Conservation (phyloP, 2,329 filamentous ascomycete genomes). For the Xylogone sp. region DNA sequence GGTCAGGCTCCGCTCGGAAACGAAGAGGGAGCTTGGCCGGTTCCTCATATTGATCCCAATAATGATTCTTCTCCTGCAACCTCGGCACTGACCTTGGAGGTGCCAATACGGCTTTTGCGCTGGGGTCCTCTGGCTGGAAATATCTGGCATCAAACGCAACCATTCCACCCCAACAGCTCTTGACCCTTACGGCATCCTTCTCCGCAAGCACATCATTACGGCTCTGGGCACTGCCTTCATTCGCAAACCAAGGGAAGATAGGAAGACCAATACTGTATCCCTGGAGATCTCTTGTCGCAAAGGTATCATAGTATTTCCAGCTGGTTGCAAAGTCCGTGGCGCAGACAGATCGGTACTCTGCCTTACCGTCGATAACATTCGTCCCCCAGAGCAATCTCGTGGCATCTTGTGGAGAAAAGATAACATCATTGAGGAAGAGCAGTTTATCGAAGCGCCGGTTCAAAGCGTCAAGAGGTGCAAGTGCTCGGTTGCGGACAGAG, state of each 20-base stretch:
- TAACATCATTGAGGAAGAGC: slow-evolving; percentile 66
- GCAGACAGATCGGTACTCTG: slow-evolving; percentile 65
- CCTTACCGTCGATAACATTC: slow-evolving; percentile 45
- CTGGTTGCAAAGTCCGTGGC: slow-evolving; percentile 67
- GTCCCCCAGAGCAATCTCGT: slow-evolving; percentile 59
- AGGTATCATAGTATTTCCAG: slow-evolving; percentile 70
- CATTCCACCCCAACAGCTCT: slow-evolving; percentile 77
- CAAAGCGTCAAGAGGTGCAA: slow-evolving; percentile 55
- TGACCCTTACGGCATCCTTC: slow-evolving; percentile 63
- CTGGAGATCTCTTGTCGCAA: slow-evolving; percentile 64
- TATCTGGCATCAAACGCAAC: slow-evolving; percentile 60
- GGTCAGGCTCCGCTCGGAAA: slow-evolving; percentile 55
- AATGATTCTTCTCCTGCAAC: no score
- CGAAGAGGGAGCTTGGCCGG: slow-evolving; percentile 35
- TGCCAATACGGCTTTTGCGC: not conserved
- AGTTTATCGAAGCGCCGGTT: slow-evolving; percentile 49
- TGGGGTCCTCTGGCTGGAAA: slow-evolving; percentile 40
- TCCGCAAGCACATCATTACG: slow-evolving; percentile 59
- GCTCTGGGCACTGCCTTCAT: slow-evolving; percentile 46
- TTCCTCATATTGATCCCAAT: not conserved
- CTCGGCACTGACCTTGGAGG: not conserved
- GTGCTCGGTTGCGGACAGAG: slow-evolving; percentile 66
- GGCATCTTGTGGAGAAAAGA: slow-evolving; percentile 47
- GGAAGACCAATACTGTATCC: slow-evolving; percentile 60
- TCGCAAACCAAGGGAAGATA: slow-evolving; percentile 65